Base-by-base conservation (phyloP, 148 eudicot genomes). In the Agrostemma githago region DNA sequence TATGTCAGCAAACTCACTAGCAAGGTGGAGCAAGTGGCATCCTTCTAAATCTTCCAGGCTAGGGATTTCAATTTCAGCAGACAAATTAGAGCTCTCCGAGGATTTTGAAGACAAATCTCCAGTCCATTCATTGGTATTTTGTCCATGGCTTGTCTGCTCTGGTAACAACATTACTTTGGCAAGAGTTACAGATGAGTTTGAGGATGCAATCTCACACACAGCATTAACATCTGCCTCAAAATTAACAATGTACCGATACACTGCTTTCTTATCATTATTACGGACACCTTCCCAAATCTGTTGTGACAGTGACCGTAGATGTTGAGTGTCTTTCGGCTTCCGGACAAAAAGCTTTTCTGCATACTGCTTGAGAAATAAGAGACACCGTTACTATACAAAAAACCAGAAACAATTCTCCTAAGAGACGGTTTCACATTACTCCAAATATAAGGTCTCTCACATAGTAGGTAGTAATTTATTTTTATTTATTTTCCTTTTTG, bases 221-320 rank as follows among this genome's bases (percentile, higher is more conserved):
- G 87, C 77, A 80, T 95, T 95, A 58, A 92, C 89, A 77, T 94
- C 92, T 62, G 83, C 86, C 48, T 86, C 98, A 71, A 83, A 91
- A 86, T 79, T 86, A 37, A 92, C 90, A 76, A 92, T 89, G 64
- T 80, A 89, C 16, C 93, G 83, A 48, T 95, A 95, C 67, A 88
- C 90, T 34, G 96, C 82, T 79, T 90, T 92, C 85, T 92, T 94
- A 76, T 94, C 93, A 81, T 92, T 92, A 63, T 77, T 79, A 66
- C 89, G 88, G 62, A 94, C 96, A 77, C 97, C 97, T 79, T 94
- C 97, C 98, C 96, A 92, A n/a, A 94, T 83, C 74, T 89, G 89
- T 80, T 89, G 93, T 26, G 88, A 86, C 79, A 85, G 82, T 16
- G 79, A 69, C 64, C 72, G 77, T 53, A 82, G 85, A 77, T 84